These are phyloP conservation scores for Flaveria floridana DNA, from an alignment of 140 eudicot genomes.

Conservation along the genomic window DNA sequence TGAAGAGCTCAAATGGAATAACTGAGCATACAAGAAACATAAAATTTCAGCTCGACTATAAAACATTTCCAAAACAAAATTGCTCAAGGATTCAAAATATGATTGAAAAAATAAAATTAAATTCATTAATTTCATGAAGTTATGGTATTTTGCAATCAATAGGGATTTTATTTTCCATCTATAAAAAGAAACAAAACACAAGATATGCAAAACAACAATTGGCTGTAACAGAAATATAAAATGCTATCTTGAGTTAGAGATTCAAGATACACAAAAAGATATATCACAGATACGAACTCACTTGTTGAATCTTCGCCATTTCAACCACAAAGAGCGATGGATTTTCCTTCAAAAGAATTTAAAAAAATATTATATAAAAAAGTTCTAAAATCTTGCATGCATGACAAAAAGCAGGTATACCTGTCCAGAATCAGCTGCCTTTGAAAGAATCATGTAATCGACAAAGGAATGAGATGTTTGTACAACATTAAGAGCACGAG, in stretches of 20 bases:
- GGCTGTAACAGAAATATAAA: not conserved
- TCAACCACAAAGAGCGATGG: conserved; percentile 83
- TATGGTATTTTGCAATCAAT: conserved; percentile 1
- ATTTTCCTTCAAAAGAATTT: conserved; percentile 56
- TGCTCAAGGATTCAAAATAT: conserved; percentile 1
- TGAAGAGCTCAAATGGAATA: conserved; percentile 55
- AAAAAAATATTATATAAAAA: not conserved
- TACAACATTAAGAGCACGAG: conserved; percentile 76
- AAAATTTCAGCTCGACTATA: conserved; percentile 4
- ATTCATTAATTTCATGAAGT: not conserved
- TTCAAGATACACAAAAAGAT: conserved; percentile 9
- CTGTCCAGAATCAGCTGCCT: conserved; percentile 80
- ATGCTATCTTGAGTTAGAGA: conserved; percentile 1
- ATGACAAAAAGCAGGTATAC: conserved; percentile 33
- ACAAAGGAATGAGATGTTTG: conserved; percentile 83
- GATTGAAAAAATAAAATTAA: not conserved
- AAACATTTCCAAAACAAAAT: conserved; percentile 10
- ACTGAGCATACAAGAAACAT: conserved; percentile 40
- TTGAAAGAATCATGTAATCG: conserved; percentile 72
- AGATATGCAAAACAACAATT: conserved; percentile 16
- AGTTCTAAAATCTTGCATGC: conserved; percentile 18
- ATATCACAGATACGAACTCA: conserved; percentile 44
- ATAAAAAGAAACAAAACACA: not conserved
- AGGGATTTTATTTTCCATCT: not conserved
- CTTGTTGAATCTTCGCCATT: conserved; percentile 70